Percentiles rank a stretch among this genome's conserved stretches.
Conservation (phyloP, 2,329 filamentous ascomycete genomes). For the Arthroderma uncinatum region DNA sequence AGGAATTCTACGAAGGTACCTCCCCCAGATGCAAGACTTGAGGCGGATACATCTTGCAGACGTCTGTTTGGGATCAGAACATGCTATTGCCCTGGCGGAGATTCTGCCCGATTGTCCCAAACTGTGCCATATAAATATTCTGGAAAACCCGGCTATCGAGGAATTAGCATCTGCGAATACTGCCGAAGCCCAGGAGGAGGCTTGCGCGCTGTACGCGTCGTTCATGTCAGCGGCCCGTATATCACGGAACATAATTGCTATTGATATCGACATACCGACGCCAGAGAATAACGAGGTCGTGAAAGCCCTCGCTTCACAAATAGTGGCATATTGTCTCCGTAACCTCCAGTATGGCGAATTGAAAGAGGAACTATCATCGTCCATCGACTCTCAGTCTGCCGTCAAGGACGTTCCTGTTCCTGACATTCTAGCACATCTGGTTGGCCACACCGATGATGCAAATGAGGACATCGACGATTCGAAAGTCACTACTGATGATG, state of each 20-base stretch:
- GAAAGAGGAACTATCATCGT: constrained; percentile 43
- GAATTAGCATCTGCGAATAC: constrained; percentile 66
- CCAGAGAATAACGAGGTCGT: constrained; percentile 78
- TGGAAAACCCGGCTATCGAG: constrained; percentile 58
- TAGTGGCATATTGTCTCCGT: constrained; percentile 84
- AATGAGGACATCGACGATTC: constrained; percentile 47
- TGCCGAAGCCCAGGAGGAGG: constrained; percentile 77
- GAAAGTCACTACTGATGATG: constrained; percentile 68
- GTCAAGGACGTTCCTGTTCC: constrained; percentile 54
- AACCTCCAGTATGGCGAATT: constrained; percentile 77
- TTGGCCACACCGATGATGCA: constrained; percentile 54
- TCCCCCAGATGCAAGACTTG: constrained; percentile 65
- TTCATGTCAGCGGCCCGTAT: constrained; percentile 78
- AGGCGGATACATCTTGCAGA: constrained; percentile 81
- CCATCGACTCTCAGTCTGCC: constrained; percentile 31
- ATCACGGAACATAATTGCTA: constrained; percentile 69
- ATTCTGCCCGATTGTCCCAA: constrained; percentile 71
- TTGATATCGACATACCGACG: constrained; percentile 82
- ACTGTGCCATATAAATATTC: constrained; percentile 74
- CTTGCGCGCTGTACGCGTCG: constrained; percentile 84
- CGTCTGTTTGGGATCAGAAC: constrained; percentile 71
- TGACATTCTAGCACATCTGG: constrained; percentile 75
- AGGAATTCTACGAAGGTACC: constrained; percentile 63
- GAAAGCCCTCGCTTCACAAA: constrained; percentile 81
- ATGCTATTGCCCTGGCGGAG: constrained; percentile 83